Percentiles rank a stretch among this genome's conserved stretches.
Evolutionary conservation across 352 stramenopile species (phyloP).

Genomic region (Phytophthora pinifolia): DNA sequence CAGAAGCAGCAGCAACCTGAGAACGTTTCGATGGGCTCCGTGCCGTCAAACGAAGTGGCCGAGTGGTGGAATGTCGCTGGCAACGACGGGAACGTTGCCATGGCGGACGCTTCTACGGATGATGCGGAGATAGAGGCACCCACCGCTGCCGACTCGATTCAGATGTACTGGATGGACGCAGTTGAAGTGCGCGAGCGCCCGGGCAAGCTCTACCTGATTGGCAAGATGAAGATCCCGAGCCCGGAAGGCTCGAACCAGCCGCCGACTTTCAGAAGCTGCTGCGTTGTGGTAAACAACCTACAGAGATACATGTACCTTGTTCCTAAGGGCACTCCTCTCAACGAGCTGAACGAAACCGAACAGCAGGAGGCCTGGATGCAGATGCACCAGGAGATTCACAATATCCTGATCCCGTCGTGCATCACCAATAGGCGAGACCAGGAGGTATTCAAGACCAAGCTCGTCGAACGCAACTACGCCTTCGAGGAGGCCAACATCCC

Average conservation of each 20-base stretch:
- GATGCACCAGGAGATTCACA: conserved; percentile 90
- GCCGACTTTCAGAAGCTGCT: conserved; percentile 92
- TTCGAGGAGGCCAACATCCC: conserved; percentile 97
- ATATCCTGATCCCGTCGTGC: conserved; percentile 88
- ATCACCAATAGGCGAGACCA: conserved; percentile 77
- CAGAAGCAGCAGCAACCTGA: conserved; percentile 19
- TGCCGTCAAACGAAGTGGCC: conserved; percentile 85
- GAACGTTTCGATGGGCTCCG: conserved; percentile 33
- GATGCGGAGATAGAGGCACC: conserved; percentile 34
- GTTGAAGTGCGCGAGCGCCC: conserved; percentile 93
- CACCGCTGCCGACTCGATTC: conserved; percentile 68
- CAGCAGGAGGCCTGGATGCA: conserved; percentile 84
- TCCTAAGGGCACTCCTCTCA: conserved; percentile 45
- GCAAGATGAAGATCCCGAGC: conserved; percentile 88
- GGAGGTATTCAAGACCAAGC: conserved; percentile 92
- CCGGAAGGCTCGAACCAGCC: conserved; percentile 32
- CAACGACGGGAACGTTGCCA: conserved; percentile 18
- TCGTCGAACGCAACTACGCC: conserved; percentile 96
- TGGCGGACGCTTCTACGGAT: conserved; percentile 22
- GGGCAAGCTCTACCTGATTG: conserved; percentile 97
- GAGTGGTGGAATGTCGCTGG: conserved; percentile 81
- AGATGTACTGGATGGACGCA: conserved; percentile 98
- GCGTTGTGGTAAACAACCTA: conserved; percentile 95
- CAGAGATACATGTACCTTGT: conserved; percentile 96
- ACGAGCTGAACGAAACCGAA: conserved; percentile 92